Base-by-base conservation (phyloP, 352 stramenopile genomes). In the Phytophthora syringae region DNA sequence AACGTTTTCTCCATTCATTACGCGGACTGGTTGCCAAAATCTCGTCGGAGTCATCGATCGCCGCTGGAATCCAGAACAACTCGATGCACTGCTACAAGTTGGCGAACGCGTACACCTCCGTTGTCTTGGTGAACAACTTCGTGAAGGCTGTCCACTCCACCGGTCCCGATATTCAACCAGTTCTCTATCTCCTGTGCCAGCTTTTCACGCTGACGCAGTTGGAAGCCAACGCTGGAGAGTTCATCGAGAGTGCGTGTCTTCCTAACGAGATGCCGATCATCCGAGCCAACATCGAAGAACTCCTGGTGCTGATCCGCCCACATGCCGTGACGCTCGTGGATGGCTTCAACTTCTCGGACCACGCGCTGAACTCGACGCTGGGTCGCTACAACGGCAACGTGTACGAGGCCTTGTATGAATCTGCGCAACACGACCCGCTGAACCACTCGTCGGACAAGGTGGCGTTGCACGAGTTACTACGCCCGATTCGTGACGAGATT, bases 341-440 rank as follows among this genome's bases (percentile, higher is more conserved):
- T 37, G 81, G 80, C 16, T 95, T 92, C 70, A 88, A 93, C 66
- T 92, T 93, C 62, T 88, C 82, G 11, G 86, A 93, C 64, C 70
- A 84, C 53, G 25, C 57, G 43, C 58, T 95, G 37, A 93, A 93
- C 78, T 90, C 84, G 68, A 80, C 80, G 25, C 67, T 95, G 28
- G 87, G 87, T 22, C 79, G 84, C 53, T 88, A 81, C 47, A 82
- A 94, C 52, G 87, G 85, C 18, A 79, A 88, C 12, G 76, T 92
- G 42, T 94, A 95, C 74, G 77, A 90, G 42, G 80, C 80, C 53
- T 54, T 92, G 51, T 88, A 85, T 40, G 74, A 75, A 49, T 79
- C 77, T 42, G 70, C 78, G n/a, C 70, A 88, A 70, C 77, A 79
- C 54, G 78, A 92, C 18, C 81, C 79, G 1, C 54, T 92, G 57